phyloP scores from a whole-genome alignment of 2,329 filamentous ascomycete species.

The Calonectria ilicicola region DNA sequence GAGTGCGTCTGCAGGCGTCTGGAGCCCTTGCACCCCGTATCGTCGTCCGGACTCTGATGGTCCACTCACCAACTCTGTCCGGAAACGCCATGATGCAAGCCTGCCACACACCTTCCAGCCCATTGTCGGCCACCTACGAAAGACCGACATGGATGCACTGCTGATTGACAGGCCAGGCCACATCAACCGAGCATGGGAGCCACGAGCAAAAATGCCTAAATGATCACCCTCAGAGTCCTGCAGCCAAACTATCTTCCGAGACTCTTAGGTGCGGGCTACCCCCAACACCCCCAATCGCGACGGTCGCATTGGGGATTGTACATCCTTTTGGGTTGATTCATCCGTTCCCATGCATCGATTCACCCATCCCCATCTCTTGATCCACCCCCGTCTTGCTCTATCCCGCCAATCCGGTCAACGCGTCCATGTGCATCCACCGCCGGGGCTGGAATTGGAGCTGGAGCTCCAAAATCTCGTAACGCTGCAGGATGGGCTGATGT shows the following conservation, averaged over 20 bases:
- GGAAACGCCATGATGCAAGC: constrained; percentile 29
- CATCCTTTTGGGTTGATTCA: constrained; percentile 21
- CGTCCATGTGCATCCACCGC: constrained; percentile 20
- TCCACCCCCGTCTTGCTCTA: constrained; percentile 23
- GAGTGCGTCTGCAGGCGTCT: constrained; percentile 34
- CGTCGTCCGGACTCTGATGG: constrained; percentile 23
- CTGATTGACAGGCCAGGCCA: constrained; percentile 37
- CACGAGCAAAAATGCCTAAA: constrained; percentile 38
- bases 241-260: constrained; percentile 13
- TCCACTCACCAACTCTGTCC: constrained; percentile 31
- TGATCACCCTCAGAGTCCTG: constrained; percentile 29
- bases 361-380: constrained; percentile 24
- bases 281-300: constrained; percentile 6
- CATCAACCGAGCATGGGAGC: constrained; percentile 41
- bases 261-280: not conserved
- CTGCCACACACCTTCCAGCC: constrained; percentile 22
- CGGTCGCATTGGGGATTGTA: constrained; percentile 14
- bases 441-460: constrained; percentile 23
- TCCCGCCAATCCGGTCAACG: constrained; percentile 35
- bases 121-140: constrained; percentile 24
- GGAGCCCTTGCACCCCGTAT: constrained; percentile 28
- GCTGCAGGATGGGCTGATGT: constrained; percentile 37
- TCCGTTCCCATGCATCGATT: constrained; percentile 25
- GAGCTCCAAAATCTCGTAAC: constrained; percentile 28
- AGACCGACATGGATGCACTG: constrained; percentile 34